Percentiles rank a stretch among this genome's conserved stretches.
Conservation (phyloP, 2,329 filamentous ascomycete genomes). For the Aspergillus brasiliensis region DNA sequence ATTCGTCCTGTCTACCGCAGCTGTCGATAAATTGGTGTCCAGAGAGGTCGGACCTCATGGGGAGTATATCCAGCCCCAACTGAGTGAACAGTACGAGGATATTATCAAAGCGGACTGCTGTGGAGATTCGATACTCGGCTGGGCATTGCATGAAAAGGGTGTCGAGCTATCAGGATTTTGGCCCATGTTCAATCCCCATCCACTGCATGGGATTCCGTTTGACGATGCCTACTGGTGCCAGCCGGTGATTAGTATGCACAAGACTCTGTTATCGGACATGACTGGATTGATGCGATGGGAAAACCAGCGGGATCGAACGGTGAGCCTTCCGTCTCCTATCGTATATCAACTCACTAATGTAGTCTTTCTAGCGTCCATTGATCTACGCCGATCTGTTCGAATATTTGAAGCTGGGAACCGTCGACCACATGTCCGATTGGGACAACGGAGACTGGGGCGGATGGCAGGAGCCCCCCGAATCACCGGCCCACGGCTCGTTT, state of each 20-base stretch:
- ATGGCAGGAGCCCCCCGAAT: constrained; percentile 29
- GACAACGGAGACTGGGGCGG: constrained; percentile 40
- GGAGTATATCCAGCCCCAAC: constrained; percentile 44
- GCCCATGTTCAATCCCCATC: constrained; percentile 53
- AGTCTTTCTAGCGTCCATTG: constrained; percentile 5
- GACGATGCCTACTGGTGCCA: constrained; percentile 54
- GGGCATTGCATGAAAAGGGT: constrained; percentile 48
- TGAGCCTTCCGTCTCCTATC: constrained; percentile 12
- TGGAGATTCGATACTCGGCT: constrained; percentile 56
- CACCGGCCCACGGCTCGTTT: constrained; percentile 31
- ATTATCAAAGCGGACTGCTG: constrained; percentile 53
- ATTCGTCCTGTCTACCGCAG: constrained; percentile 50
- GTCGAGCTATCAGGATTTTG: constrained; percentile 52
- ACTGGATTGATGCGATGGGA: constrained; percentile 51
- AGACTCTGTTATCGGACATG: constrained; percentile 53
- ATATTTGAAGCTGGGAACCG: constrained; percentile 28
- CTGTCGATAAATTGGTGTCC: constrained; percentile 45
- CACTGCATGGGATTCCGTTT: constrained; percentile 54
- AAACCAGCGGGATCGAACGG: constrained; percentile 22
- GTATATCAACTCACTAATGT: not conserved
- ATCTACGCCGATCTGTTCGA: constrained; percentile 33
- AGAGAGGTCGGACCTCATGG: constrained; percentile 24
- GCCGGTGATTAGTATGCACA: constrained; percentile 54
- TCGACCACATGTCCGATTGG: constrained; percentile 32
- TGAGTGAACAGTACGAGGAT: constrained; percentile 45